Base-by-base conservation (phyloP, 805 yeast species). In the Wickerhamomyces canadensis region DNA sequence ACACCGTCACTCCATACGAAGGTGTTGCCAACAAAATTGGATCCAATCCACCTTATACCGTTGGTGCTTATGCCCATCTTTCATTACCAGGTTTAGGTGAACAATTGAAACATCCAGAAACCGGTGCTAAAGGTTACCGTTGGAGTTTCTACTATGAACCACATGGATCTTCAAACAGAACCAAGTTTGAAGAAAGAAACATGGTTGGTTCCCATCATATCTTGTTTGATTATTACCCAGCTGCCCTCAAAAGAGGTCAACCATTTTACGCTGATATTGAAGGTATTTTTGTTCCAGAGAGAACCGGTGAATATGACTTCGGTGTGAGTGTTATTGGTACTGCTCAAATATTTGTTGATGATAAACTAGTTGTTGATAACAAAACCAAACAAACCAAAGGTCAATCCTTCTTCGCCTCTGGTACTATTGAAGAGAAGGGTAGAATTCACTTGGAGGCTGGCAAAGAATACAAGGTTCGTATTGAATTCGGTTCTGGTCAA, bases 271-370 rank as follows among this genome's bases (percentile, higher is more conserved):
- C 62, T 31, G 74, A 67, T 31, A 54, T 76, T 39, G 72, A 64
- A 38, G 75, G 75, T 31, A 41, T 52, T 26, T 74, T 64, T 44
- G 54, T 44, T 8, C 74, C 82, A 4, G 76, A 72, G 25, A 65
- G 61, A 31, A 45, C 69, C 33, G 79, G 72, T 9, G 62, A 54
- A 13, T 77, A 70, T 48, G 68, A 67, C 38, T 68, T 78, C 47
- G 83, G 82, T 17, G 54, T 73, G 36, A 57, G 72, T 12, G 70
- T 68, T 25, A 49, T 62, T 34, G 84, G 84, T 16, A 72, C 80
- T 27, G 80, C 77, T 22, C 69, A 67, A 51, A 42, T 79, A 17
- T 79, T 64, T 45, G 52, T 78, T 35, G 70, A 79, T 47, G 81
- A 57, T 39, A 48, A 70, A 47, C 58, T 76, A 39, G 60, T 79